Evolutionary conservation across 768 basidiomycete species (phyloP).

Genomic region (Mycena maculata): DNA sequence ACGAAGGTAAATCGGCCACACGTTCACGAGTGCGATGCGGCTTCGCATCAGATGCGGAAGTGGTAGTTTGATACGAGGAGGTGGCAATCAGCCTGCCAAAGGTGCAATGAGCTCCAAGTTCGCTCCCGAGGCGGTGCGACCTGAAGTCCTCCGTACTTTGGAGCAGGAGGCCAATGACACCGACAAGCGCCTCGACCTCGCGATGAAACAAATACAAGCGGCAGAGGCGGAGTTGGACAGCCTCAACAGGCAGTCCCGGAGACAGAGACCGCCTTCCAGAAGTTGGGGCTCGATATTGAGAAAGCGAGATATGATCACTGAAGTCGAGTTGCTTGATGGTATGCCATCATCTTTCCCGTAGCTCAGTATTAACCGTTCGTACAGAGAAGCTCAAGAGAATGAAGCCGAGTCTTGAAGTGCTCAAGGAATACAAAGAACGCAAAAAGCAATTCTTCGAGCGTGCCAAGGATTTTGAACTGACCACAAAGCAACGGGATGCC

Average conservation of each 20-base stretch:
- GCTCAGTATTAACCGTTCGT: conserved; percentile 15
- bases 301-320: conserved; percentile 83
- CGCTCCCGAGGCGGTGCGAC: conserved; percentile 80
- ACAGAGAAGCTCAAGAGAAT: conserved; percentile 86
- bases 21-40: too few species aligned
- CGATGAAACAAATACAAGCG: conserved; percentile 58
- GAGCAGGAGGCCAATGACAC: conserved; percentile 81
- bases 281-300: conserved; percentile 85
- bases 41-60: too few species aligned
- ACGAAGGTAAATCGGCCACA: too few species aligned
- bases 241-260: conserved; percentile 73
- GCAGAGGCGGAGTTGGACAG: conserved; percentile 75
- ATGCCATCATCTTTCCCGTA: conserved; percentile 35
- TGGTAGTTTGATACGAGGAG: too few species aligned
- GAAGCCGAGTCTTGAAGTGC: conserved; percentile 86
- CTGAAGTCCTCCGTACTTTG: conserved; percentile 78
- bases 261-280: conserved; percentile 84
- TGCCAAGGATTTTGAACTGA: conserved; percentile 85
- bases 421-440: conserved; percentile 90
- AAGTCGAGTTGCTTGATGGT: conserved; percentile 90
- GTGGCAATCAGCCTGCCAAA: conserved; percentile 80
- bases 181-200: conserved; percentile 66
- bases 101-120: conserved; percentile 96
- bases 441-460: conserved; percentile 93
- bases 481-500: conserved; percentile 79